These are phyloP conservation scores for Phytophthora ohioensis DNA, from an alignment of 352 stramenopile species.

Conservation along the genomic window DNA sequence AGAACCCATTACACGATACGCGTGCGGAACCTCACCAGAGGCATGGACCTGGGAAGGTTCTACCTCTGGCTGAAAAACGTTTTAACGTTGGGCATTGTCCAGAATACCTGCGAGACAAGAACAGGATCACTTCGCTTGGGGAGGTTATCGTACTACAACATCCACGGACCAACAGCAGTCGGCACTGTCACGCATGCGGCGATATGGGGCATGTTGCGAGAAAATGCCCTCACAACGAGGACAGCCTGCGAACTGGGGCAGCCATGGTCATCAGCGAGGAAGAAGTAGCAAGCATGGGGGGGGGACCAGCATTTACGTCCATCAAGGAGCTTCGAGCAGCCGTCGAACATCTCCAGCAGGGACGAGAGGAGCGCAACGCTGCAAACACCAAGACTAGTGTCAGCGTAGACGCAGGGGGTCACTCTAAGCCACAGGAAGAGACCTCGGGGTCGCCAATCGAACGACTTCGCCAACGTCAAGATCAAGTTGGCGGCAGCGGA, in stretches of 20 bases:
- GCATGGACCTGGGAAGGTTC: neutral
- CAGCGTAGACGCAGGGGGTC: too few species aligned
- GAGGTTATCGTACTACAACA: neutral
- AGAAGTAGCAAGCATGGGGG: neutral
- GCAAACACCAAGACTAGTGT: too few species aligned
- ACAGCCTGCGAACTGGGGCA: neutral
- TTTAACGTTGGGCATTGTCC: neutral
- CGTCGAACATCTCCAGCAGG: neutral
- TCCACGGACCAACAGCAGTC: neutral
- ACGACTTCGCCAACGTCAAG: too few species aligned
- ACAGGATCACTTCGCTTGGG: neutral
- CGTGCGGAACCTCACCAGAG: neutral
- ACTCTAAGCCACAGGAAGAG: too few species aligned
- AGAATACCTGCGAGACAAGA: neutral
- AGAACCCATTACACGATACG: neutral
- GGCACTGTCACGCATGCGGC: neutral
- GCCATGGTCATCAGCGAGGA: neutral
- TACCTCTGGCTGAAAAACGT: neutral
- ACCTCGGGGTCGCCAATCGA: too few species aligned
- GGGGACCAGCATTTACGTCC: neutral
- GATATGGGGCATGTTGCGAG: neutral
- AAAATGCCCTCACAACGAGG: neutral
- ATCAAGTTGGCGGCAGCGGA: too few species aligned
- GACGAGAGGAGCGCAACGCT: neutral
- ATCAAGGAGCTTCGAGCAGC: neutral